phyloP scores from a whole-genome alignment of 2,329 filamentous ascomycete species.

The Annulohypoxylon truncatum region DNA sequence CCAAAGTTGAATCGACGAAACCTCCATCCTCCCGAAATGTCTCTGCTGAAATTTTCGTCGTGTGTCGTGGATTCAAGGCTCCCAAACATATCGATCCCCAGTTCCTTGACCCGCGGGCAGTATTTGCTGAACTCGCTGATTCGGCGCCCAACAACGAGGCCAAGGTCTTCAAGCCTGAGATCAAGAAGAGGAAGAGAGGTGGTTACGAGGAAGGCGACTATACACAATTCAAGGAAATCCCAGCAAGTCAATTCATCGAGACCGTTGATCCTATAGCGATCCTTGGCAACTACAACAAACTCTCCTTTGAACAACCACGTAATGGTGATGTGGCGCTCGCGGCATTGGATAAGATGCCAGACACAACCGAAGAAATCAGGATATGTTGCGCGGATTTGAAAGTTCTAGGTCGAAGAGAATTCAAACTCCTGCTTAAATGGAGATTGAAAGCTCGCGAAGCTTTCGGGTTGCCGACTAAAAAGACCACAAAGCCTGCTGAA shows the following conservation, averaged over 20 bases:
- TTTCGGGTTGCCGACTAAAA: conserved; percentile 87
- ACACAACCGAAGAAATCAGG: conserved; percentile 86
- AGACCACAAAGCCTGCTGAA: conserved; percentile 62
- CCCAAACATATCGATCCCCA: conserved; percentile 93
- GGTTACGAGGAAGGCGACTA: conserved; percentile 98
- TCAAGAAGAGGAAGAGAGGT: conserved; percentile 97
- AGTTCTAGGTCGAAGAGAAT: conserved; percentile 92
- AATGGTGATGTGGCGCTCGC: conserved; percentile 89
- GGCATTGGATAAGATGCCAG: conserved; percentile 84
- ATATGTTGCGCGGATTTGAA: conserved; percentile 85
- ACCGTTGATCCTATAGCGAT: conserved; percentile 93
- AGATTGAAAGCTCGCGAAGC: conserved; percentile 88
- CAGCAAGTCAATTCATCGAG: conserved; percentile 93
- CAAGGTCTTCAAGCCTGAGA: conserved; percentile 96
- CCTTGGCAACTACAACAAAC: conserved; percentile 83
- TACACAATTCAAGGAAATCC: conserved; percentile 88
- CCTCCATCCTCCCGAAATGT: conserved; percentile 96
- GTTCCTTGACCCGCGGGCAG: conserved; percentile 87
- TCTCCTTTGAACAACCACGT: conserved; percentile 82
- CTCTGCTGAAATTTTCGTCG: conserved; percentile 98
- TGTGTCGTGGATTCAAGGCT: conserved; percentile 94
- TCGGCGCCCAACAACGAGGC: conserved; percentile 94
- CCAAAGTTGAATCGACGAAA: conserved; percentile 96
- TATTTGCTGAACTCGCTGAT: conserved; percentile 91
- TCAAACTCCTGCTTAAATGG: conserved; percentile 90